phyloP scores from a whole-genome alignment of 805 yeast species.

The Yarrowia bubula region DNA sequence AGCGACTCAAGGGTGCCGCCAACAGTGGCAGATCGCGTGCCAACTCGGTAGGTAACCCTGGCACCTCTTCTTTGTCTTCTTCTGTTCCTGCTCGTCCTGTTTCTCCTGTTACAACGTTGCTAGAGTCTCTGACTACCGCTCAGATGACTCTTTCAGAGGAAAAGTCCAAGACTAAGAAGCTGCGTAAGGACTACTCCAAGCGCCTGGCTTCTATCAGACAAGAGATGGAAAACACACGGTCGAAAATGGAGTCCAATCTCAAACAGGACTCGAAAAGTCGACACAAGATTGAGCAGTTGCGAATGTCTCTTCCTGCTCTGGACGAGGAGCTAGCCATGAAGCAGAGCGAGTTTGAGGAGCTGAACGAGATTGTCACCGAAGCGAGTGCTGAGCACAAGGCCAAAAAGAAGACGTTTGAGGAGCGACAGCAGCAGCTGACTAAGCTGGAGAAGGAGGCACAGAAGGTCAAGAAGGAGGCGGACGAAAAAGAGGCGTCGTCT shows the following conservation, averaged over 20 bases:
- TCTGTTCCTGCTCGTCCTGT: conserved; percentile 39
- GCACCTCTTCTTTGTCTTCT: conserved; percentile 6
- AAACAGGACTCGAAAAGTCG: conserved; percentile 57
- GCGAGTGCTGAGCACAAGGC: conserved; percentile 21
- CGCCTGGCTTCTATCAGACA: conserved; percentile 49
- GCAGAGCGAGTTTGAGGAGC: conserved; percentile 26
- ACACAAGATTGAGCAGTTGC: conserved; percentile 51
- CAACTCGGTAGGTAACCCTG: conserved; percentile 12
- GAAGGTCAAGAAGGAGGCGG: conserved; percentile 29
- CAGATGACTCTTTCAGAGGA: conserved; percentile 59
- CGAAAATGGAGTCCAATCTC: conserved; percentile 48
- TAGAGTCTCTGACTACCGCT: conserved; percentile 64
- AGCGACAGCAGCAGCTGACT: conserved; percentile 28
- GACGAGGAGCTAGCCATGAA: conserved; percentile 28
- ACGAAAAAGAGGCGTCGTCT: conserved; percentile 29
- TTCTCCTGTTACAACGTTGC: conserved; percentile 62
- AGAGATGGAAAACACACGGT: conserved; percentile 56
- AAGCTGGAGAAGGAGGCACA: conserved; percentile 29
- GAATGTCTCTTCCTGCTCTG: conserved; percentile 33
- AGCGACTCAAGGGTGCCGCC: conserved; percentile 41
- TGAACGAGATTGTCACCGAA: background rate
- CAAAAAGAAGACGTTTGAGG: conserved; percentile 31
- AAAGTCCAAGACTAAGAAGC: conserved; percentile 54
- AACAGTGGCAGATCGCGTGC: conserved; percentile 12
- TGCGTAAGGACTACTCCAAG: conserved; percentile 58